Evolutionary conservation across 345 rosid species (phyloP).

Genomic region (Geranium brycei): DNA sequence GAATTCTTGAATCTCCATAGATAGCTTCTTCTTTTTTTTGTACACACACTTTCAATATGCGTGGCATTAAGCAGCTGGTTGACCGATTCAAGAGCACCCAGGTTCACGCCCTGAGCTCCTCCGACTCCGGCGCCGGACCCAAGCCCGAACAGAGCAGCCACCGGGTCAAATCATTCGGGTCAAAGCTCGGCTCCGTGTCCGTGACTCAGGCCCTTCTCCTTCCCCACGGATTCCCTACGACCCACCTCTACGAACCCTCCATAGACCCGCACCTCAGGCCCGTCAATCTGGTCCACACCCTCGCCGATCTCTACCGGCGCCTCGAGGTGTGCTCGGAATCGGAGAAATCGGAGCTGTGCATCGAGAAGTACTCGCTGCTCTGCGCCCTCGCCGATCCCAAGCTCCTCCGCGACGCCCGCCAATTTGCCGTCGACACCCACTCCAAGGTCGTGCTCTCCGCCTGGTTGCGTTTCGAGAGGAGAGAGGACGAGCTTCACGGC

Average conservation of each 20-base stretch:
- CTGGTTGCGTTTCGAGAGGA: slow-evolving; percentile 78
- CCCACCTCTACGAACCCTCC: slow-evolving; percentile 57
- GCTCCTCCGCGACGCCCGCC: slow-evolving; percentile 52
- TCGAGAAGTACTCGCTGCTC: slow-evolving; percentile 57
- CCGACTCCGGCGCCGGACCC: slow-evolving; percentile 16
- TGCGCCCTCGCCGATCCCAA: slow-evolving; percentile 63
- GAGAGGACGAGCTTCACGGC: slow-evolving; percentile 56
- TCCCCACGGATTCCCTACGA: slow-evolving; percentile 54
- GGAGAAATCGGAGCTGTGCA: slow-evolving; percentile 30
- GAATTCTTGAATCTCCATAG: neutral
- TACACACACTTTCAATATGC: slow-evolving; percentile 22
- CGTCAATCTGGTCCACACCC: slow-evolving; percentile 41
- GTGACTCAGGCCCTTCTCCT: slow-evolving; percentile 32
- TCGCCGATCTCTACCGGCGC: slow-evolving; percentile 54
- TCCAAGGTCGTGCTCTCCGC: slow-evolving; percentile 67
- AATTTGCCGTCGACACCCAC: slow-evolving; percentile 52
- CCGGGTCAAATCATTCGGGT: slow-evolving; percentile 26
- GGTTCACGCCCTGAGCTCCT: slow-evolving; percentile 49
- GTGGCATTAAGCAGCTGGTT: slow-evolving; percentile 33
- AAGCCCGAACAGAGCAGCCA: neutral
- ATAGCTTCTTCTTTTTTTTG: too few relatives aligned
- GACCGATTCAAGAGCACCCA: slow-evolving; percentile 50
- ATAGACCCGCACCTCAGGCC: slow-evolving; percentile 63
- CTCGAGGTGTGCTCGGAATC: slow-evolving; percentile 30
- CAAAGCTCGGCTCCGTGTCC: slow-evolving; percentile 32